Percentiles rank a stretch among this genome's conserved stretches.
Evolutionary conservation across 2,329 filamentous ascomycete species (phyloP).

Genomic region (Rhexocercosporidium sp.): DNA sequence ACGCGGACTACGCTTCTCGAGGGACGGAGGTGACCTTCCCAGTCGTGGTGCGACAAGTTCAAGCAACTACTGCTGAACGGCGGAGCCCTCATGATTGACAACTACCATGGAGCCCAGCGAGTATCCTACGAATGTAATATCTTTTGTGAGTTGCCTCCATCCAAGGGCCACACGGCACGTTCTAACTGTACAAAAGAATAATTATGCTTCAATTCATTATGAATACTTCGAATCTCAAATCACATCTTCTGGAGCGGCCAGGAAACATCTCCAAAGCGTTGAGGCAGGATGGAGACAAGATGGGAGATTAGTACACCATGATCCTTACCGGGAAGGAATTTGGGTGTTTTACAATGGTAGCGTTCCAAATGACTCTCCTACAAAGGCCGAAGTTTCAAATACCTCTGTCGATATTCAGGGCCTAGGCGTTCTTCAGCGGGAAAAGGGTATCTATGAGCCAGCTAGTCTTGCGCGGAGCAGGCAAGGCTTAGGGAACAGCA

Average conservation of each 20-base stretch:
- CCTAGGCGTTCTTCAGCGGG: slow-evolving; percentile 31
- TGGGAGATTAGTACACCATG: slow-evolving; percentile 38
- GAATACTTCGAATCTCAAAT: slow-evolving; percentile 40
- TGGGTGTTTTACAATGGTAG: slow-evolving; percentile 37
- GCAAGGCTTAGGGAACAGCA: slow-evolving; percentile 24
- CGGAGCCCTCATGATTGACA: slow-evolving; percentile 22
- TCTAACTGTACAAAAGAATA: slow-evolving; percentile 33
- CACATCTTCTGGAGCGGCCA: slow-evolving; percentile 24
- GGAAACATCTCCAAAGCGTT: slow-evolving; percentile 37
- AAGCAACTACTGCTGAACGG: neutral
- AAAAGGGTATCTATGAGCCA: slow-evolving; percentile 40
- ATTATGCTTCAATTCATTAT: slow-evolving; percentile 42
- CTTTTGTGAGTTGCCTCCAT: slow-evolving; percentile 36
- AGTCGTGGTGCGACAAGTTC: neutral
- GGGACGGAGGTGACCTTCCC: neutral
- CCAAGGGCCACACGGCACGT: neutral
- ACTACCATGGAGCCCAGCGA: slow-evolving; percentile 44
- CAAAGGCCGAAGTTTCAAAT: slow-evolving; percentile 8
- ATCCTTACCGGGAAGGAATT: slow-evolving; percentile 38
- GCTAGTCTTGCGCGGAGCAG: slow-evolving; percentile 36
- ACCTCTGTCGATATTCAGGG: slow-evolving; percentile 30
- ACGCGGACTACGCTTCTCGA: neutral
- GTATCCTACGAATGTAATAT: slow-evolving; percentile 43
- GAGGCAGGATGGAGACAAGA: slow-evolving; percentile 39
- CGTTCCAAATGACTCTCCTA: slow-evolving; percentile 19